phyloP scores from a whole-genome alignment of 495 filamentous ascomycete species.

The Aspergillus taichungensis region DNA sequence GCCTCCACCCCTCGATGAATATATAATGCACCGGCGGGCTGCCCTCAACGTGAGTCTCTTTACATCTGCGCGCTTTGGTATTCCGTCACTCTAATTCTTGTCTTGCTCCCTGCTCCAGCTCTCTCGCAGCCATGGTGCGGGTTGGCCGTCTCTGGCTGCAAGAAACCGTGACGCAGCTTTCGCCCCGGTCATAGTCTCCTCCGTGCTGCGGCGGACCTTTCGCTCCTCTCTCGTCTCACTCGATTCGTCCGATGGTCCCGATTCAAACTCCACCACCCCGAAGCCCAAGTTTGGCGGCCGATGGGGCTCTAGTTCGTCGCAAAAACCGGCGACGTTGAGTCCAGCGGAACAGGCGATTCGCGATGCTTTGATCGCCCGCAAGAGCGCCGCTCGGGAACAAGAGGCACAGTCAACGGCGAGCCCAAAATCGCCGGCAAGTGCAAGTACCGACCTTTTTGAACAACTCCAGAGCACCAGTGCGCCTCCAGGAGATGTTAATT shows the following conservation, averaged over 20 bases:
- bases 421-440: no score
- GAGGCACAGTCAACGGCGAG: no score
- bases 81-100: neutral
- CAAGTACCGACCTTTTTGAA: no score
- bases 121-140: constrained; percentile 22
- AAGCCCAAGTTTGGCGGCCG: constrained; percentile 13
- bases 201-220: constrained; percentile 19
- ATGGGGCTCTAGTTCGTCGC: constrained; percentile 4
- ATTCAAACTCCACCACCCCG: neutral
- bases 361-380: neutral
- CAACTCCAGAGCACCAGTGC: no score
- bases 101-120: constrained; percentile 9
- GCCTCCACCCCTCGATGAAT: neutral
- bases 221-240: constrained; percentile 17
- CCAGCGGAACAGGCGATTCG: constrained; percentile 3
- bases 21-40: constrained; percentile 30
- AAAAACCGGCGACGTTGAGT: neutral
- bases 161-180: constrained; percentile 12
- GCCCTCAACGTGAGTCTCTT: constrained; percentile 23
- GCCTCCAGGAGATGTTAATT: no score
- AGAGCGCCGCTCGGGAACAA: no score
- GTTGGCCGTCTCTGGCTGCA: constrained; percentile 18
- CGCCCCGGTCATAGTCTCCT: constrained; percentile 9
- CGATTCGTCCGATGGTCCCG: constrained; percentile 13
- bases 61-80: neutral